Percentiles rank a stretch among this genome's conserved stretches.
Conservation (phyloP, 2,329 filamentous ascomycete species). For the Sporothrix euskadiensis region DNA sequence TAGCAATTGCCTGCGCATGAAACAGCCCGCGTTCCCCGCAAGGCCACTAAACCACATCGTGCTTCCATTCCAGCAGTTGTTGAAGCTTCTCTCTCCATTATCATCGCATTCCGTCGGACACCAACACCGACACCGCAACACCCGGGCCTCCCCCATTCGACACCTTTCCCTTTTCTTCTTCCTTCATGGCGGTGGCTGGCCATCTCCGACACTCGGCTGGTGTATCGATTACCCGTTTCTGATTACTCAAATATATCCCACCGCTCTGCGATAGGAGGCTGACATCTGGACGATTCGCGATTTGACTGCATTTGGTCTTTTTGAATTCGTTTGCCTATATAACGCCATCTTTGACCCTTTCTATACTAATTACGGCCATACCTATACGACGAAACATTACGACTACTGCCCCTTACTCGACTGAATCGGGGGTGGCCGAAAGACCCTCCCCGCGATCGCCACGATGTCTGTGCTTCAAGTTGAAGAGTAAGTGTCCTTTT, state of each 20-base stretch:
- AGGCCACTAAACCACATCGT: slow-evolving; percentile 7
- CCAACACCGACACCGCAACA: background rate
- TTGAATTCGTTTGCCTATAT: background rate
- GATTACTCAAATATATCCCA: background rate
- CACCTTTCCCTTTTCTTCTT: background rate
- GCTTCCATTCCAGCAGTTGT: background rate
- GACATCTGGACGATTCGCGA: background rate
- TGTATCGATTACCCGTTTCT: background rate
- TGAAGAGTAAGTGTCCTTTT: slow-evolving; percentile 43
- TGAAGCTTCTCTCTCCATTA: background rate
- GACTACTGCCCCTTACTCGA: background rate
- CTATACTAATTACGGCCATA: background rate
- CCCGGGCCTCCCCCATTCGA: background rate
- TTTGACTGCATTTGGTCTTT: background rate
- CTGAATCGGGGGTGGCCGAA: background rate
- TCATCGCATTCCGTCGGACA: background rate
- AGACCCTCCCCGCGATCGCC: background rate
- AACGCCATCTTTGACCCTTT: background rate
- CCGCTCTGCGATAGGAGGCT: background rate
- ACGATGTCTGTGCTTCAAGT: slow-evolving; percentile 49
- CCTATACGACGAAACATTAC: background rate
- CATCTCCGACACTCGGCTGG: slow-evolving; percentile 4
- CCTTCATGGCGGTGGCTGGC: slow-evolving; percentile 24
- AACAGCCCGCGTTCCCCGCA: slow-evolving; percentile 2
- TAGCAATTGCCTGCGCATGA: background rate